phyloP scores from a whole-genome alignment of 2,329 filamentous ascomycete genomes.

The Neoscytalidium dimidiatum region DNA sequence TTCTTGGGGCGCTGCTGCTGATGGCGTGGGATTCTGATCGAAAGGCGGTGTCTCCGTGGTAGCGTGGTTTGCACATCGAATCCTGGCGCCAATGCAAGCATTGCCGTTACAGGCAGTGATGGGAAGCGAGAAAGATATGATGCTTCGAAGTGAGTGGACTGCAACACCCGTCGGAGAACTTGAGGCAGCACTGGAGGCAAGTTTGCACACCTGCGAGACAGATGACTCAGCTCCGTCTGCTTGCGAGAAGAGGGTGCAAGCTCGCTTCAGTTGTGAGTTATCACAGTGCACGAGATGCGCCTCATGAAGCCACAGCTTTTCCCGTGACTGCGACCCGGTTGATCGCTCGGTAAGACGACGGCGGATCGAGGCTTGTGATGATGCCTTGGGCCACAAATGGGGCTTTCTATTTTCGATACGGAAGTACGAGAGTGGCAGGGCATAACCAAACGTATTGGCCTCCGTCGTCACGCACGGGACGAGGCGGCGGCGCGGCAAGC shows the following conservation, averaged over 20 bases:
- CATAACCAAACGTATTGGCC: neutral
- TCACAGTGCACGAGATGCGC: neutral
- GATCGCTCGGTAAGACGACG: neutral
- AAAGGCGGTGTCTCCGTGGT: neutral
- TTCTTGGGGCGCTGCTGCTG: neutral
- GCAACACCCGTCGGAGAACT: neutral
- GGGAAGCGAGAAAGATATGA: neutral
- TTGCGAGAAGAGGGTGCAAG: neutral
- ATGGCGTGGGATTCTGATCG: neutral
- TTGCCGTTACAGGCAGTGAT: slow-evolving; percentile 1
- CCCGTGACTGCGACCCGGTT: neutral
- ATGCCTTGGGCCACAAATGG: neutral
- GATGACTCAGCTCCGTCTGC: neutral
- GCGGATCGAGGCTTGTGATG: neutral
- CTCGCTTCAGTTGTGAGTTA: neutral
- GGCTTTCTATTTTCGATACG: neutral
- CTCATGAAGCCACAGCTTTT: neutral
- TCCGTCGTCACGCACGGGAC: neutral
- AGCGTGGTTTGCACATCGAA: neutral
- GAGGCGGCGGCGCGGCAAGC: slow-evolving; percentile 1
- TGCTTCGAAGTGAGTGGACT: neutral
- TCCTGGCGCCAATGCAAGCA: slow-evolving; percentile 2
- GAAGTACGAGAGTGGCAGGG: neutral
- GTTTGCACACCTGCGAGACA: neutral
- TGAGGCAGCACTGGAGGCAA: neutral